Percentiles rank a stretch among this genome's conserved stretches.
These are phyloP conservation scores for Phytopythium oedochilum DNA, from an alignment of 352 stramenopile species.

Conservation along the genomic window DNA sequence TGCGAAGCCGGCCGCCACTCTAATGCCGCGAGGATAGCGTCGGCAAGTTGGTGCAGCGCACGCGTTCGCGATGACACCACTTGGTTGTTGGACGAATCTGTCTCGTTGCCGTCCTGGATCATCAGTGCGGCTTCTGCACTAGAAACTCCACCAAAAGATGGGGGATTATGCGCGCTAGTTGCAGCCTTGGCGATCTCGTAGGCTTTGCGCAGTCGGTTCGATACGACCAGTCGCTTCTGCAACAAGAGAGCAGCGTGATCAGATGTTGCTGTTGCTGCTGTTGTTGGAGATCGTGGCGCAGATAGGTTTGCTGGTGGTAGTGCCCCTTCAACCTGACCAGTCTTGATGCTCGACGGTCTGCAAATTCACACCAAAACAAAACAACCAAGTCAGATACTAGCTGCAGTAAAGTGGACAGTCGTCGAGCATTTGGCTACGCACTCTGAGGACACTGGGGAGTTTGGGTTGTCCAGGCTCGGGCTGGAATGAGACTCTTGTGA, in stretches of 20 bases:
- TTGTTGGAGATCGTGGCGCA: neutral
- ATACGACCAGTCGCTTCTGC: conserved; percentile 26
- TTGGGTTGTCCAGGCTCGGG: neutral
- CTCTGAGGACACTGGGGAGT: neutral
- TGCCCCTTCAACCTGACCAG: neutral
- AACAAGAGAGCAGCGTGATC: conserved; percentile 7
- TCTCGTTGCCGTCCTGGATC: neutral
- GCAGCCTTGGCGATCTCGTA: conserved; percentile 51
- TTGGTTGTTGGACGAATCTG: neutral
- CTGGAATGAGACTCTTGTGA: neutral
- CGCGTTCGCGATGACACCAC: neutral
- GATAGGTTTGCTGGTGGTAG: neutral
- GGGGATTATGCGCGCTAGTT: neutral
- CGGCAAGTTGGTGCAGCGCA: conserved; percentile 20
- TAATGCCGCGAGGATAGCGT: conserved; percentile 25
- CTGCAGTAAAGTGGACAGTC: no score
- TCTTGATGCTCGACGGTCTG: neutral
- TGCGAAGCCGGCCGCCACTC: conserved; percentile 1
- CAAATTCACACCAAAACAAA: neutral
- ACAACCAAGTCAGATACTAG: neutral
- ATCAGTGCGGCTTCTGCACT: neutral
- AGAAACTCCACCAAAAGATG: neutral
- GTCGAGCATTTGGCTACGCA: no score
- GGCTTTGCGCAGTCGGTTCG: conserved; percentile 36
- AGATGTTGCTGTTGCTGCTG: neutral